A percentile compares a stretch with the other conserved stretches of the same genome.
Conservation (phyloP, 192 early-diverging fungal species). For the Lunasporangiospora selenospora region DNA sequence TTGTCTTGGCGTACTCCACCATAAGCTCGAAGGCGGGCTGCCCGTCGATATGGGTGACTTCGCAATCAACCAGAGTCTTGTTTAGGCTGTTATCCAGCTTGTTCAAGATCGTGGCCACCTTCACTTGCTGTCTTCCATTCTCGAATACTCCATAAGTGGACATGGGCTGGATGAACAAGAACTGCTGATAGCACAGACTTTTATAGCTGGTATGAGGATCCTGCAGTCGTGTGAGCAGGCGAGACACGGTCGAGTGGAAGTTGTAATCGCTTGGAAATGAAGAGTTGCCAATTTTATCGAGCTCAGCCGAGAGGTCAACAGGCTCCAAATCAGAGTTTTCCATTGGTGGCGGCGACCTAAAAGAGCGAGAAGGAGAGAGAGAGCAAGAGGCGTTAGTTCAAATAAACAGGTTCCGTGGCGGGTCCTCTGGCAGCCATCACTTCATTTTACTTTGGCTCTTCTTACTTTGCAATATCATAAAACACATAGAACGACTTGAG, state of each 20-base stretch:
- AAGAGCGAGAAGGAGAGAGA: not conserved
- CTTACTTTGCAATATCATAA: conserved; percentile 42
- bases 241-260: conserved; percentile 13
- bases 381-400: too few relatives aligned
- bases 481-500: conserved; percentile 46
- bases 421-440: too few relatives aligned
- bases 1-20: conserved; percentile 16
- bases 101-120: conserved; percentile 28
- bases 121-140: conserved; percentile 29
- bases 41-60: conserved; percentile 46
- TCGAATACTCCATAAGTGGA: conserved; percentile 43
- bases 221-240: conserved; percentile 19
- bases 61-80: conserved; percentile 28
- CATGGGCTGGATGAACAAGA: conserved; percentile 37
- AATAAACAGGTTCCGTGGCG: too few relatives aligned
- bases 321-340: conserved; percentile 37
- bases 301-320: conserved; percentile 14
- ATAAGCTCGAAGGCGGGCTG: conserved; percentile 42
- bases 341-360: conserved; percentile 31
- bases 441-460: too few relatives aligned
- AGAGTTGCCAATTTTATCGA: conserved; percentile 11
- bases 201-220: conserved; percentile 41
- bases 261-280: conserved; percentile 31
- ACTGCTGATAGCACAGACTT: conserved; percentile 46
- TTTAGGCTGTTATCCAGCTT: conserved; percentile 13